Evolutionary conservation across 2,329 filamentous ascomycete species (phyloP), one percentile per base, ranked within the genome.

Genomic region (Penicillium sclerotiorum): DNA sequence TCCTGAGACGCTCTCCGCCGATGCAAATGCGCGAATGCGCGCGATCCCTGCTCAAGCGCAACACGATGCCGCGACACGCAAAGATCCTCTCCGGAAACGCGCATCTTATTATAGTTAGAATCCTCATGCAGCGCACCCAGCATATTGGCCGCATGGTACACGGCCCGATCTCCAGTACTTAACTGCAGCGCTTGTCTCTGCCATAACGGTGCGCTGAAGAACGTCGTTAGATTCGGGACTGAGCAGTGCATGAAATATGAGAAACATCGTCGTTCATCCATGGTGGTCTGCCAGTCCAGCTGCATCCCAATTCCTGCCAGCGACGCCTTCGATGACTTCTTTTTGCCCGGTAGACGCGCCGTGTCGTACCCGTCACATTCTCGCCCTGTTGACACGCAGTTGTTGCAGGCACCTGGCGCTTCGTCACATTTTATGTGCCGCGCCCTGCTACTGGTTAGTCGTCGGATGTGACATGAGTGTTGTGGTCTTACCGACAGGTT

Each of bases 401-500:
- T 36, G 15, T 36, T 36, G 15, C 33, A 36, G 4, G 33, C 33
- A 17, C 33, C 15, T 2, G 33, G 33, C 15, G 33, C 33, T 36
- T 36, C 33, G 15, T 36, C 33, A 11, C 33, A 36, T 36, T 36
- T 36, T 5, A 36, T 36, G 15, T 36, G 33, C 8, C 33, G 33
- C n/a, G 15, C 20, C 1, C 42, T 45, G 20, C 17, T n/a, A n/a
- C n/a, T n/a, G n/a, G n/a, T 22, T 15, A 9, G 2, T 25, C 28
- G 35, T 35, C 13, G 36, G 42, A 23, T 35, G 7, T 35, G 23
- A 8, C 4, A n/a, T 17, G 4, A 1, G 22, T 15, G 4, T 44
- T 43, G 12, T 21, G 18, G 3, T 21, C 41, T 33, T 35, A 44
- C 41, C 41, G 41, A 23, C 41, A 44, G 33, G 41, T 44, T 33